Evolutionary conservation across 2,329 filamentous ascomycete genomes (phyloP).

Genomic region (Xylariomycetidae sp.): DNA sequence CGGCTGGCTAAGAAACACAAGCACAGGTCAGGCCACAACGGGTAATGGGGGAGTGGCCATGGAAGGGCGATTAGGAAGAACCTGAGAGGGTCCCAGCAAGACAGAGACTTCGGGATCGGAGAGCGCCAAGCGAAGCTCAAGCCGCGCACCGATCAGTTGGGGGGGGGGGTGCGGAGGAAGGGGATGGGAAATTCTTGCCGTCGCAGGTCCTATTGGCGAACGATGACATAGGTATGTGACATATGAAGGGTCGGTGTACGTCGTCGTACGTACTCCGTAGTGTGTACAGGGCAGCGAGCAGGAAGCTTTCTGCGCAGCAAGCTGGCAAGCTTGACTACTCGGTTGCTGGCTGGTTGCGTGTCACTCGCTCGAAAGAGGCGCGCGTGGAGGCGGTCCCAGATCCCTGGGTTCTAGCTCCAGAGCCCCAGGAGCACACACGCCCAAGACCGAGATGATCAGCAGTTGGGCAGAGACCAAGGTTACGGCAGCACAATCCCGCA

Average conservation of each 20-base stretch:
- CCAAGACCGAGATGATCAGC: slow-evolving; percentile 29
- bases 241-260: slow-evolving; percentile 21
- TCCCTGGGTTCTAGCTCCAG: slow-evolving; percentile 20
- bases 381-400: slow-evolving; percentile 19
- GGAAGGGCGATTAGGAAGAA: slow-evolving; percentile 29
- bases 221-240: slow-evolving; percentile 11
- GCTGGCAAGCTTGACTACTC: slow-evolving; percentile 1
- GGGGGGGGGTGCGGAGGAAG: slow-evolving; percentile 18
- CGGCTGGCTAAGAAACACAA: slow-evolving; percentile 25
- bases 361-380: slow-evolving; percentile 14
- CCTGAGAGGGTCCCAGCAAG: slow-evolving; percentile 18
- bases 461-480: slow-evolving; percentile 31
- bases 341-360: slow-evolving; percentile 2
- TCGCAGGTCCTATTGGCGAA: slow-evolving; percentile 17
- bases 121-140: slow-evolving; percentile 21
- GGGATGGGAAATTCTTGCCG: slow-evolving; percentile 13
- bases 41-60: slow-evolving; percentile 30
- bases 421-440: slow-evolving; percentile 10
- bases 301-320: slow-evolving; percentile 1
- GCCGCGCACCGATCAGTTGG: slow-evolving; percentile 19
- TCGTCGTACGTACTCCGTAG: slow-evolving; percentile 7
- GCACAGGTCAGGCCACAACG: slow-evolving; percentile 29
- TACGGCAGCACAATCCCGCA: slow-evolving; percentile 12
- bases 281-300: slow-evolving; percentile 8
- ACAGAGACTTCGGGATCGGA: slow-evolving; percentile 20